Base-by-base conservation (phyloP, 2,329 filamentous ascomycete genomes). In the Berkeleyomyces rouxiae region DNA sequence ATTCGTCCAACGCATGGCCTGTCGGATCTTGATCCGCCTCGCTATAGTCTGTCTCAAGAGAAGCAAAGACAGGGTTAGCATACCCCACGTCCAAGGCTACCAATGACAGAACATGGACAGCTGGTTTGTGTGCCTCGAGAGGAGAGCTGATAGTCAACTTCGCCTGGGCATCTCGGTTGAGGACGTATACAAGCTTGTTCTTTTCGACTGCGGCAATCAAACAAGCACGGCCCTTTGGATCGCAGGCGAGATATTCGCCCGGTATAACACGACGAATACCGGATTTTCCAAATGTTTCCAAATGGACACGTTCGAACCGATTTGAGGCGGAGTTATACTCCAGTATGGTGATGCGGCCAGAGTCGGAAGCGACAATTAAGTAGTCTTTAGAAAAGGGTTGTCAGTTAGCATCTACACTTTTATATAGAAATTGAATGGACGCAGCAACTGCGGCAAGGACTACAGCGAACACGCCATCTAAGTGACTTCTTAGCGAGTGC, bases 161-260 rank as follows among this genome's bases (percentile, higher is more conserved):
- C 16, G 91, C 91, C 74, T 97, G 90, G 2, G 90, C 83, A 75
- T 96, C 95, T 67, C 95, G 86, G 74, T 97, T 97, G 68, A 99
- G 80, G 70, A 99, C 92, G 75, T 99, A 99, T 68, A 99, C 93
- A 63, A 99, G 86, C 77, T 99, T 99, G 77, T 97, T 99, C 81
- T 99, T 99, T 76, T 99, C 95, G 62, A 92, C 81, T 4, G 91
- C 92, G 7, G 93, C 90, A 66, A 97, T 88, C 71, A 99, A 80
- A 71, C 92, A 96, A 62, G 95, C 95, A 76, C 93, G 84, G 63
- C 93, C 93, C 74, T 96, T 96, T 37, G 93, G 93, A 70, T 99
- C 93, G 61, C 90, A 89, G 5, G 92, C 93, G 37, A 99, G 82
- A 70, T 96, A 99, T 73, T 99, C 90, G 65, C 95, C 93, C 2